A percentile compares a stretch with the other conserved stretches of the same genome.
These are phyloP conservation scores for Mycena belliarum DNA, from an alignment of 768 basidiomycete genomes.

Conservation along the genomic window DNA sequence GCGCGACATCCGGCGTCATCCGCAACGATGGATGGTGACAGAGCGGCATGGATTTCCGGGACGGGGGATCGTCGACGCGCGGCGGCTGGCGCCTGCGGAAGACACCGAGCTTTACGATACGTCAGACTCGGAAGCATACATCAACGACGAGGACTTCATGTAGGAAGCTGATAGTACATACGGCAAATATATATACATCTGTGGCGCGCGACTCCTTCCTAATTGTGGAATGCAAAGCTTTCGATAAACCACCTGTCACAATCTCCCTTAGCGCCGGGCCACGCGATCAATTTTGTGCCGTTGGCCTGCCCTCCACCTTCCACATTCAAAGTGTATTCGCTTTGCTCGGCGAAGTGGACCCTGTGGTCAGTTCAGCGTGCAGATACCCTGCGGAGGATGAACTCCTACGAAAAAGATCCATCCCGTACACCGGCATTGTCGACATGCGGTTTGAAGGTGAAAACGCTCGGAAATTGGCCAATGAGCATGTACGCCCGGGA, in stretches of 20 bases:
- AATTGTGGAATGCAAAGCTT: not conserved
- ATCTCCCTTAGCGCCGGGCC: not conserved
- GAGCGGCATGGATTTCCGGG: conserved; percentile 8
- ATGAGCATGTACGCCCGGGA: not conserved
- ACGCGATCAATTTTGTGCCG: not conserved
- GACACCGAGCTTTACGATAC: conserved; percentile 14
- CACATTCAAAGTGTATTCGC: not conserved
- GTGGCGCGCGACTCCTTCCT: not conserved
- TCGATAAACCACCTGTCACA: not conserved
- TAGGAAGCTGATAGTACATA: not conserved
- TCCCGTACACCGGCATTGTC: not conserved
- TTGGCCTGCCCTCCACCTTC: not conserved
- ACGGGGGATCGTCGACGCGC: conserved; percentile 8
- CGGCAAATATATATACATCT: not conserved
- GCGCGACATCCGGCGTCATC: conserved; percentile 11
- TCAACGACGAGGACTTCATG: not conserved
- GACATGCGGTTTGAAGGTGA: not conserved
- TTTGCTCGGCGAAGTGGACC: not conserved
- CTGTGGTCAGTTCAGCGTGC: not conserved
- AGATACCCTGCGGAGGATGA: not conserved
- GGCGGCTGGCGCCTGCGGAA: conserved; percentile 9
- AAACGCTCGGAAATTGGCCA: not conserved
- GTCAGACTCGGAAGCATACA: conserved; percentile 15
- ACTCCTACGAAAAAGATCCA: not conserved
- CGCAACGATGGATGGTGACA: conserved; percentile 11